phyloP scores from a whole-genome alignment of 2,329 filamentous ascomycete species.

The Eutypa lata region DNA sequence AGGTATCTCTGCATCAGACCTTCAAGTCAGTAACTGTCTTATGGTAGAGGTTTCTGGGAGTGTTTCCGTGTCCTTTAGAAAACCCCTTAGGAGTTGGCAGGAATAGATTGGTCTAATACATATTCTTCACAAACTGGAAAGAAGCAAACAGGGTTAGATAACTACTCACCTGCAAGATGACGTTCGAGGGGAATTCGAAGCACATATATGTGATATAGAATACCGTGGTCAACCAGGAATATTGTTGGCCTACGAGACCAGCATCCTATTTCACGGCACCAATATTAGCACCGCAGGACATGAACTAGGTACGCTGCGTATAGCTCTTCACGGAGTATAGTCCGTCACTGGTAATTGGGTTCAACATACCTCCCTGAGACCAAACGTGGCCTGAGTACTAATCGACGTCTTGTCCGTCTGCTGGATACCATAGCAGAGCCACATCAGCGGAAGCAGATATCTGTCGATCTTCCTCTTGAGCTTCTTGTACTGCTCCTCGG shows the following conservation, averaged over 20 bases:
- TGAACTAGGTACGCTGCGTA: background rate
- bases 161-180: constrained; percentile 17
- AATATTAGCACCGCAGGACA: background rate
- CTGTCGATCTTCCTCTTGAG: constrained; percentile 40
- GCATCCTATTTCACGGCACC: constrained; percentile 18
- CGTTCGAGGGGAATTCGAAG: constrained; percentile 30
- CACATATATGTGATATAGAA: constrained; percentile 31
- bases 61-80: too few relatives aligned
- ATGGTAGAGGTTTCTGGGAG: too few relatives aligned
- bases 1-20: constrained; percentile 18
- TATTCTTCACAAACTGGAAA: background rate
- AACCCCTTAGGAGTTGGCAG: background rate
- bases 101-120: background rate
- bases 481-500: constrained; percentile 35
- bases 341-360: background rate
- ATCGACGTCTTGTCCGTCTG: constrained; percentile 45
- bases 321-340: background rate
- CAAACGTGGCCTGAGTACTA: constrained; percentile 36
- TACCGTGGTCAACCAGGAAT: constrained; percentile 31
- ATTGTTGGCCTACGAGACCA: constrained; percentile 29
- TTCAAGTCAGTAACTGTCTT: background rate
- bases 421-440: constrained; percentile 46
- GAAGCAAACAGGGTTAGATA: background rate
- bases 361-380: constrained; percentile 24
- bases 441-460: constrained; percentile 46